Evolutionary conservation across 768 basidiomycete species (phyloP).

Genomic region (Gyrodon lividus): DNA sequence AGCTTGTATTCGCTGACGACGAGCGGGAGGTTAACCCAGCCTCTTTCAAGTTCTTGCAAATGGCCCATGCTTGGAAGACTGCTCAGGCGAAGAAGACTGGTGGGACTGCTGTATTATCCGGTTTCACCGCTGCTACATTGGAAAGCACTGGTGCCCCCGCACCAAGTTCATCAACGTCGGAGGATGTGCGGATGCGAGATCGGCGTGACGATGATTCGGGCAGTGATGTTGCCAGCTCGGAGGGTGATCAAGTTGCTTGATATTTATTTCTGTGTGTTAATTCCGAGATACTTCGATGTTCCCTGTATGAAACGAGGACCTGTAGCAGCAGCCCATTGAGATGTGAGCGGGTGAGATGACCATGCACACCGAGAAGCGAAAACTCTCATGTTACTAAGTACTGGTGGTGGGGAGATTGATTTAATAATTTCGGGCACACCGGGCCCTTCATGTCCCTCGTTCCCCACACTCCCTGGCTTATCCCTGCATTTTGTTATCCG

Average conservation of each 20-base stretch:
- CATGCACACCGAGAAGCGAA: too few relatives aligned
- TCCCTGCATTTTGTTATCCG: too few relatives aligned
- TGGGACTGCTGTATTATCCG: slow-evolving; percentile 39
- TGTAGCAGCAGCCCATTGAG: too few relatives aligned
- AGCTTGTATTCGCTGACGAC: slow-evolving; percentile 95
- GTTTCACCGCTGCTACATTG: slow-evolving; percentile 44
- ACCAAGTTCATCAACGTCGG: slow-evolving; percentile 11
- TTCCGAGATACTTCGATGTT: background rate
- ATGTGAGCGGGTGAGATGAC: too few relatives aligned
- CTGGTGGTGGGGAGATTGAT: too few relatives aligned
- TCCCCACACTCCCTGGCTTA: too few relatives aligned
- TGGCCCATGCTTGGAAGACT: slow-evolving; percentile 89
- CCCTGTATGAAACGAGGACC: too few relatives aligned
- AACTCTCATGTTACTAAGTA: too few relatives aligned
- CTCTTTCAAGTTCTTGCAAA: slow-evolving; percentile 93
- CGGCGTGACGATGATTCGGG: slow-evolving; percentile 30
- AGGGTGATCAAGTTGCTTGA: slow-evolving; percentile 34
- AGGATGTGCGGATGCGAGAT: slow-evolving; percentile 26
- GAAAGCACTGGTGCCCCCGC: slow-evolving; percentile 7
- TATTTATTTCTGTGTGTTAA: background rate
- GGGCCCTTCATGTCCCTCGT: too few relatives aligned
- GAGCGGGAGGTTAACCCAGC: slow-evolving; percentile 91
- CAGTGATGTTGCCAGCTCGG: slow-evolving; percentile 58
- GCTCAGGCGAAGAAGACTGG: slow-evolving; percentile 44
- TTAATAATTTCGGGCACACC: too few relatives aligned